Evolutionary conservation across 495 filamentous ascomycete species (phyloP).

Genomic region (Glarea lozoyensis): DNA sequence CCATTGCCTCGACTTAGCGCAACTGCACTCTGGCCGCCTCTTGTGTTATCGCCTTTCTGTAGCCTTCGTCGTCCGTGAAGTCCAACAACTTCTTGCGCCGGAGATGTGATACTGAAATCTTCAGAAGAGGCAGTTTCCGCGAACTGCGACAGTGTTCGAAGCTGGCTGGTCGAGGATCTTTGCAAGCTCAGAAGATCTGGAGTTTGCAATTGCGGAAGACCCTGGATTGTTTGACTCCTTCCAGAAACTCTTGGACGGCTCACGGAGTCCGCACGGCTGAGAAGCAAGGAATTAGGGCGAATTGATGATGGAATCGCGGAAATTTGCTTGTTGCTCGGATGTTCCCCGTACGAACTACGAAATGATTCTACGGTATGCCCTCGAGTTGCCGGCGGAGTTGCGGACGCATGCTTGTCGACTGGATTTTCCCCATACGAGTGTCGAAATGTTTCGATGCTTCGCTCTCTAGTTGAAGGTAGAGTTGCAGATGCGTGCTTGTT

Average conservation of each 20-base stretch:
- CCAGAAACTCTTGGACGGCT: slow-evolving; percentile 19
- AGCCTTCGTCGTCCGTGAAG: slow-evolving; percentile 74
- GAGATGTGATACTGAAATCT: slow-evolving; percentile 67
- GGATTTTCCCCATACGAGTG: slow-evolving; percentile 25
- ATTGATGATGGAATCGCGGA: slow-evolving; percentile 18
- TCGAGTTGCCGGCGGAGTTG: slow-evolving; percentile 20
- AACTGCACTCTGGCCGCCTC: slow-evolving; percentile 33
- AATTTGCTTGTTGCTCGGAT: no score
- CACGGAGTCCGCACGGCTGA: slow-evolving; percentile 41
- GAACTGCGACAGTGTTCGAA: slow-evolving; percentile 81
- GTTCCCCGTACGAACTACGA: slow-evolving; percentile 21
- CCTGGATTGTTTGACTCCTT: slow-evolving; percentile 36
- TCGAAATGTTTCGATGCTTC: slow-evolving; percentile 31
- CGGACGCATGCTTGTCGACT: no score
- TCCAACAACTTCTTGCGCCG: slow-evolving; percentile 76
- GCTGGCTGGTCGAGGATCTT: slow-evolving; percentile 77
- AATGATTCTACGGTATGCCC: slow-evolving; percentile 24
- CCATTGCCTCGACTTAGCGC: slow-evolving; percentile 32
- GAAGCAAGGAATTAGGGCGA: slow-evolving; percentile 44
- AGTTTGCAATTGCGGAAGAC: slow-evolving; percentile 41
- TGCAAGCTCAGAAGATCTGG: slow-evolving; percentile 73
- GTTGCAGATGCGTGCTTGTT: no score
- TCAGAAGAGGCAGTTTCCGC: slow-evolving; percentile 65
- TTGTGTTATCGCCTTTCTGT: slow-evolving; percentile 59
- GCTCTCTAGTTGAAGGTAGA: slow-evolving; percentile 21